phyloP scores from a whole-genome alignment of 371 early-diverging fungal species.

The Lichtheimia hyalospora region DNA sequence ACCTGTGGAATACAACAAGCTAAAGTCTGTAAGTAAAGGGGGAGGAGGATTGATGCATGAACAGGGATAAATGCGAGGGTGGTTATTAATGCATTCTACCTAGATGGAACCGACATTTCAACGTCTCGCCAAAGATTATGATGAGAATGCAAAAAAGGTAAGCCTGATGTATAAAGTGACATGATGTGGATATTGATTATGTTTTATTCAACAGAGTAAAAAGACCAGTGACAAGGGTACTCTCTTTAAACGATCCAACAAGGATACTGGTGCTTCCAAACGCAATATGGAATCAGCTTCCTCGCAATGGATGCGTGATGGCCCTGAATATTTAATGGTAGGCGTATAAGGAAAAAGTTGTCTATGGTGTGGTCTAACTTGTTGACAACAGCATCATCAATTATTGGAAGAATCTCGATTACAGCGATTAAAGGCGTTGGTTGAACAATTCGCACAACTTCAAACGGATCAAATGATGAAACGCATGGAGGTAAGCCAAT shows the following conservation, averaged over 20 bases:
- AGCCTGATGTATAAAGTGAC: background rate
- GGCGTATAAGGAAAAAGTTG: background rate
- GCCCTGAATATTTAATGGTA: conserved; percentile 41
- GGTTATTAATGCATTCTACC: too few relatives aligned
- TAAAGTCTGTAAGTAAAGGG: conserved; percentile 14
- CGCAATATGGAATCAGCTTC: conserved; percentile 9
- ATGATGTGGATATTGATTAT: too few relatives aligned
- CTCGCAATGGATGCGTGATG: conserved; percentile 34
- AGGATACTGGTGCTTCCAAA: conserved; percentile 16
- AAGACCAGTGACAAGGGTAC: conserved; percentile 17
- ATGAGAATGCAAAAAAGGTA: conserved; percentile 27
- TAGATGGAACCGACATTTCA: conserved; percentile 41
- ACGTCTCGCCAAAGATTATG: conserved; percentile 43
- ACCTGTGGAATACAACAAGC: conserved; percentile 14
- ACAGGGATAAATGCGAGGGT: too few relatives aligned
- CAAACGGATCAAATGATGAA: conserved; percentile 25
- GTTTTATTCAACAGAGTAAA: background rate
- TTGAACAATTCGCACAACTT: conserved; percentile 24
- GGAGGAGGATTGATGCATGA: too few relatives aligned
- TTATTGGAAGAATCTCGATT: conserved; percentile 20
- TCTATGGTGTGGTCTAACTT: background rate
- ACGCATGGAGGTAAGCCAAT: conserved; percentile 18
- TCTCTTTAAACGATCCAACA: conserved; percentile 18
- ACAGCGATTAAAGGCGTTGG: conserved; percentile 14
- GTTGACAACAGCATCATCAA: conserved; percentile 13